Evolutionary conservation across 352 stramenopile genomes (phyloP).

Genomic region (Phytophthora pisi): DNA sequence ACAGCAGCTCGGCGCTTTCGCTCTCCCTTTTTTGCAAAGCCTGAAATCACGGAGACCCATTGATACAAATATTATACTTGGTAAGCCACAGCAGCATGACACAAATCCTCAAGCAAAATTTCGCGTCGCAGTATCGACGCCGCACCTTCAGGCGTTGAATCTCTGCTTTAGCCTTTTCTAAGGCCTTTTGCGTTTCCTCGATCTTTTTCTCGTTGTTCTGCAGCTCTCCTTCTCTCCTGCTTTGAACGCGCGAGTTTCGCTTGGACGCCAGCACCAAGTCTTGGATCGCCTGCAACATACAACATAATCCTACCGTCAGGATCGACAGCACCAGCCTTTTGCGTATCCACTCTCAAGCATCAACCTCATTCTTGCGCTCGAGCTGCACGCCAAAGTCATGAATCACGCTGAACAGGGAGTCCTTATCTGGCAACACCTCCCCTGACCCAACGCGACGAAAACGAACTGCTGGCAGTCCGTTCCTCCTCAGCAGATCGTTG

Average conservation of each 20-base stretch:
- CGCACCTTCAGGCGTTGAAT: slow-evolving; percentile 64
- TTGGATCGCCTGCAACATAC: slow-evolving; percentile 66
- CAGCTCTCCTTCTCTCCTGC: slow-evolving; percentile 49
- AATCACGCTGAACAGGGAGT: slow-evolving; percentile 63
- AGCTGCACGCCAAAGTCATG: slow-evolving; percentile 70
- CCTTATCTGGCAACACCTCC: slow-evolving; percentile 41
- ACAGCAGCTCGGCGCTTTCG: slow-evolving; percentile 51
- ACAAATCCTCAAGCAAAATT: slow-evolving; percentile 19
- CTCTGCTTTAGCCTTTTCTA: slow-evolving; percentile 60
- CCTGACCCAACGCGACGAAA: slow-evolving; percentile 33
- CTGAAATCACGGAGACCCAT: slow-evolving; percentile 33
- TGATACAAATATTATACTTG: neutral
- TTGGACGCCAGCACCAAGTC: slow-evolving; percentile 77
- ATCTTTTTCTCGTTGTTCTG: slow-evolving; percentile 57
- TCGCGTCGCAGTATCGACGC: slow-evolving; percentile 3
- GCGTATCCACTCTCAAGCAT: neutral
- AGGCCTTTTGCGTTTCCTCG: slow-evolving; percentile 42
- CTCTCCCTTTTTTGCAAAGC: slow-evolving; percentile 50
- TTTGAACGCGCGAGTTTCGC: slow-evolving; percentile 57
- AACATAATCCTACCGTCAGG: slow-evolving; percentile 8
- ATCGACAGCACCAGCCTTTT: neutral
- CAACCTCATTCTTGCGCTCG: slow-evolving; percentile 72
- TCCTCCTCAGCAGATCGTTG: slow-evolving; percentile 68
- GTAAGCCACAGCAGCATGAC: neutral
- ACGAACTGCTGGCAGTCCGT: slow-evolving; percentile 52